These are phyloP conservation scores for Herpetomonas tarakana DNA, from an alignment of 208 protist species.

Conservation along the genomic window DNA sequence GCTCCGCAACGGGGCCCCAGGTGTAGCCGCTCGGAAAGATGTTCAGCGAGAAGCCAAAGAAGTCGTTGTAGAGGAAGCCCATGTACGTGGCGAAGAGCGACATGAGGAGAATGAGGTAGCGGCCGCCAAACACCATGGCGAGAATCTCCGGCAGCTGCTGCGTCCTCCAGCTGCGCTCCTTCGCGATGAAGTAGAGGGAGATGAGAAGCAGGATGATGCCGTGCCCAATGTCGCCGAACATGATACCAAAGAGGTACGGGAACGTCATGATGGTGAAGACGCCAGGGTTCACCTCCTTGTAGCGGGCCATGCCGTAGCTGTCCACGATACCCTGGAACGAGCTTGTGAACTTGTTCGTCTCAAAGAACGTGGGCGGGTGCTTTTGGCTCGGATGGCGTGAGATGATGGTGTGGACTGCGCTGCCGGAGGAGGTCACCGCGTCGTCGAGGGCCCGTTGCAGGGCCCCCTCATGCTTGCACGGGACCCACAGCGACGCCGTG, in stretches of 20 bases:
- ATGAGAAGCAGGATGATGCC: slow-evolving; percentile 91
- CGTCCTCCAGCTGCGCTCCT: slow-evolving; percentile 78
- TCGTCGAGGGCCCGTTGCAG: slow-evolving; percentile 47
- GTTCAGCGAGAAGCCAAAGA: slow-evolving; percentile 88
- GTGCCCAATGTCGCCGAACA: slow-evolving; percentile 99
- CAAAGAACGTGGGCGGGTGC: slow-evolving; percentile 96
- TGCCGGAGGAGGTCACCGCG: slow-evolving; percentile 46
- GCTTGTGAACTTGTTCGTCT: slow-evolving; percentile 94
- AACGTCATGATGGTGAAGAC: slow-evolving; percentile 98
- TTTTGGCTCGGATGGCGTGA: slow-evolving; percentile 59
- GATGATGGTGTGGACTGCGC: slow-evolving; percentile 85
- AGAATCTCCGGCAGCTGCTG: slow-evolving; percentile 85
- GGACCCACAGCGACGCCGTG: slow-evolving; percentile 94
- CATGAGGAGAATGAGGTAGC: slow-evolving; percentile 98
- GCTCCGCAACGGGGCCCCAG: slow-evolving; percentile 34
- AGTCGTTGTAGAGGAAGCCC: slow-evolving; percentile 98
- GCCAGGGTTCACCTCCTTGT: slow-evolving; percentile 93
- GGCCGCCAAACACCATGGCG: slow-evolving; percentile 69
- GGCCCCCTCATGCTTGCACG: slow-evolving; percentile 40
- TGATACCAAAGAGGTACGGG: slow-evolving; percentile 99
- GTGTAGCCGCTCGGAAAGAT: slow-evolving; percentile 80
- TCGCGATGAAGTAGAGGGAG: slow-evolving; percentile 69
- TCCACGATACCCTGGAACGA: slow-evolving; percentile 98
- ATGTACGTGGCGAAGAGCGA: slow-evolving; percentile 95
- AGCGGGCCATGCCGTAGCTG: slow-evolving; percentile 95